Evolutionary conservation across 805 yeast genomes (phyloP), one percentile per base, ranked within the genome.

Genomic region (Kuraishia molischiana): DNA sequence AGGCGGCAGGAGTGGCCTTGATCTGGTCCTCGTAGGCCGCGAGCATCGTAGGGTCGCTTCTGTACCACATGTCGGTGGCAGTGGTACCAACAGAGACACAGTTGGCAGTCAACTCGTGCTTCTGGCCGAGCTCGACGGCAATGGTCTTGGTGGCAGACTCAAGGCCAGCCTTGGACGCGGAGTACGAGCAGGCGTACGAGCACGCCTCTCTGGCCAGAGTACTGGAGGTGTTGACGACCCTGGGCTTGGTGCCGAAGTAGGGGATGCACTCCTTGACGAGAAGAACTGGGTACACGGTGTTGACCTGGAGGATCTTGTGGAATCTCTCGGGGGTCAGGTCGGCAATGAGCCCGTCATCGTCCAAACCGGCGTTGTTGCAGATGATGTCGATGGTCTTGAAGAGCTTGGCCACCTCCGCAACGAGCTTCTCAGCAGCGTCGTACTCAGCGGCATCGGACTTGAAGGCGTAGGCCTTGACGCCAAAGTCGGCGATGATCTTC

Each of bases 301-400:
- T 45, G 15, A 45, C 41, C 5, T 38, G 36, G 36, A 45, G 24
- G 13, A 33, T 31, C 15, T 24, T 35, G 29, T 41, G 37, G 29
- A 39, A 39, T 18, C 30, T 35, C 19, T 26, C 39, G 3, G 24
- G 20, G 17, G 43, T 33, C n/a, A 39, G 22, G 18, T 41, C 46
- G 8, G 32, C 15, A 5, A 45, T 24, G 2, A 30, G 33, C 17
- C 35, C 33, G 28, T 35, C 24, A 29, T 43, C 43, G 21, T 39
- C 44, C n/a, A 38, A 31, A 29, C 49, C 51, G 14, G 51, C 51
- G 29, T 44, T 45, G 34, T 46, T 44, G 14, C 44, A 39, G 19
- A 47, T 20, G 13, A 43, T 42, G 36, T 47, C 51, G 20, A 45
- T 38, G 4, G 42, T 22, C 24, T 36, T 29, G 33, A 32, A 41